Evolutionary conservation across 1,284 basidiomycete species (phyloP), one percentile per base, ranked within the genome.

Genomic region (Cryptococcus wingfieldii): DNA sequence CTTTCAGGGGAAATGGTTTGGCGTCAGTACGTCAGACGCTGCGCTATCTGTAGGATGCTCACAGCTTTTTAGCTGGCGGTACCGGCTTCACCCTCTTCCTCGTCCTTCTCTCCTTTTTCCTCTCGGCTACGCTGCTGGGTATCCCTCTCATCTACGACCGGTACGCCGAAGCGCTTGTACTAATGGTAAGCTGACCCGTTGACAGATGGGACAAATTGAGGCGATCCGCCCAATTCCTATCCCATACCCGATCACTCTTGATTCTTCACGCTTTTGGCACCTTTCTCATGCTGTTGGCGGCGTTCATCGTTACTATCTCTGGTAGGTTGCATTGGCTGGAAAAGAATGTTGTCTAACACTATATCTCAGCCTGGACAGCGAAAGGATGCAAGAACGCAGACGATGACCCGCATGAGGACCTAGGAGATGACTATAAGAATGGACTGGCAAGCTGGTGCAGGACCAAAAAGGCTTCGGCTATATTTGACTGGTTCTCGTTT

Each of bases 1-100:
- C 19, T 95, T 94, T 73, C 91, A 95, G 65, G 85, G 86, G 5
- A 86, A 87, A 65, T 91, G 84, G 83, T 82, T 93, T 42, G 87
- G 88, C 4, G 88, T 89, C 52, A 92, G 90, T 92, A 68, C 68
- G 89, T 84, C n/a, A 25, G 27, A 46, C 44, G 45, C 41, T 6
- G 23, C 18, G 45, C 6, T 10, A 23, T 23, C 16, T 14, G 8
- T 23, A 25, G 25, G 9, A n/a, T 16, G 19, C 41, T 13, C 42
- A 41, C 10, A 27, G 14, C 8, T 8, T 38, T 53, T 10, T 65
- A 94, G 90, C 90, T 56, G 90, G 90, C 12, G 83, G 93, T 14
- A 81, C 86, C 4, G 89, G 86, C 39, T 90, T 94, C 70, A 85
- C 88, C n/a, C 75, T 95, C 50, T 91, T 93, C 73, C 76, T 94